Percentiles rank a stretch among this genome's conserved stretches.
Evolutionary conservation across 1,284 basidiomycete species (phyloP).

Genomic region (Fomitopsis schrenkii): DNA sequence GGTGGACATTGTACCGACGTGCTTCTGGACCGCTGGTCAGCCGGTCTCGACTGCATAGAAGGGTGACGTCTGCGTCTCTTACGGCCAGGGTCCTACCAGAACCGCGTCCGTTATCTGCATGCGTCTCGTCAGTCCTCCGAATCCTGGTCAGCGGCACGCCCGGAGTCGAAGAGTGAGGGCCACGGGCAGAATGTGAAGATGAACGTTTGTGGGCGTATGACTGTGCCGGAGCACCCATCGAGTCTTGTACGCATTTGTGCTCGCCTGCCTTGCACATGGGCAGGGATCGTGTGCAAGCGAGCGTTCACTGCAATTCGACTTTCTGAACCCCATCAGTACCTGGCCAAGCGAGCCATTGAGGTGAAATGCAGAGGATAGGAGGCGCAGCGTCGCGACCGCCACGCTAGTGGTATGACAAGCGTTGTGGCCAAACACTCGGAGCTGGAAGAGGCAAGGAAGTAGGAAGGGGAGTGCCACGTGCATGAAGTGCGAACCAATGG

Average conservation of each 20-base stretch:
- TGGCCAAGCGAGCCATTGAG: not conserved
- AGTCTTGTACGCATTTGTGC: not conserved
- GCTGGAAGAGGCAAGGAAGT: not conserved
- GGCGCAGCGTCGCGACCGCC: not conserved
- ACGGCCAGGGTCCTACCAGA: not conserved
- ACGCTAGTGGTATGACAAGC: not conserved
- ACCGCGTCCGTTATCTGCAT: not conserved
- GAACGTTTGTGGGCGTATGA: not conserved
- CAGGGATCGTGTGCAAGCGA: not conserved
- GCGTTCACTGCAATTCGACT: not conserved
- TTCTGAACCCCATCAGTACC: no score
- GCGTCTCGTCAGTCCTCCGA: not conserved
- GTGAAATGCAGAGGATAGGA: not conserved
- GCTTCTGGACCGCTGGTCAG: not conserved
- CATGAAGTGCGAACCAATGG: conserved; percentile 24
- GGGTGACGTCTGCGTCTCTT: no score
- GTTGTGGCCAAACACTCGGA: not conserved
- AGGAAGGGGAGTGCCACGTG: conserved; percentile 22
- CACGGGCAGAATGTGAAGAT: not conserved
- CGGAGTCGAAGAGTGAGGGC: not conserved
- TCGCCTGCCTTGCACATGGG: not conserved
- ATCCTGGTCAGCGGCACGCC: not conserved
- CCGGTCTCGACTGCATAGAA: not conserved
- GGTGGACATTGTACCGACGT: not conserved
- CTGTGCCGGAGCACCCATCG: not conserved